phyloP scores from a whole-genome alignment of 2,329 filamentous ascomycete species.

The Neophaeococcomyces aloes region DNA sequence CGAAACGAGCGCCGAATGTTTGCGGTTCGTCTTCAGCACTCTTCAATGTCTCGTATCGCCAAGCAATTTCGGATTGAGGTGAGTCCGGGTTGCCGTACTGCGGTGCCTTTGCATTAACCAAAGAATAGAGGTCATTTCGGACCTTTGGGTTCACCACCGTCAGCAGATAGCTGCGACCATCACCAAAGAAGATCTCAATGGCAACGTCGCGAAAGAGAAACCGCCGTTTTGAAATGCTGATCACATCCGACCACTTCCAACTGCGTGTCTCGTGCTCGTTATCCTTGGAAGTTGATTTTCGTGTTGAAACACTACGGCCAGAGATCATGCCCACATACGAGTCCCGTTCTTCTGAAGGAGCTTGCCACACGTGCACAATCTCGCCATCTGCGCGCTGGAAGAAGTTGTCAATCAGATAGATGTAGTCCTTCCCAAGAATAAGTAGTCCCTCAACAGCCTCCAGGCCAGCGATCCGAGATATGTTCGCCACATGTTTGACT shows the following conservation, averaged over 20 bases:
- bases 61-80: slow-evolving; percentile 73
- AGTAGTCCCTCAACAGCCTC: slow-evolving; percentile 90
- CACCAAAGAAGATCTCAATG: slow-evolving; percentile 94
- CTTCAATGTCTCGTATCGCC: slow-evolving; percentile 79
- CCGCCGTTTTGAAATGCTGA: slow-evolving; percentile 89
- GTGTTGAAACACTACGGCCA: slow-evolving; percentile 56
- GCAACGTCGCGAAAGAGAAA: slow-evolving; percentile 94
- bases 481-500: slow-evolving; percentile 88
- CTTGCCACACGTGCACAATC: slow-evolving; percentile 93
- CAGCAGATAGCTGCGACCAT: slow-evolving; percentile 86
- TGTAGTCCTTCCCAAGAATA: slow-evolving; percentile 79
- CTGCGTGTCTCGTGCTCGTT: slow-evolving; percentile 72
- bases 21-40: slow-evolving; percentile 53
- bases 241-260: slow-evolving; percentile 90
- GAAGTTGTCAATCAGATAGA: slow-evolving; percentile 94
- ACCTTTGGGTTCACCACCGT: slow-evolving; percentile 65
- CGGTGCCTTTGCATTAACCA: slow-evolving; percentile 67
- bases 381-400: slow-evolving; percentile 92
- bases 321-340: slow-evolving; percentile 92
- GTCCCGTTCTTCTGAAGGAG: slow-evolving; percentile 81
- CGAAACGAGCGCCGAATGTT: slow-evolving; percentile 75
- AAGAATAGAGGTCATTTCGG: slow-evolving; percentile 70
- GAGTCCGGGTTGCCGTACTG: slow-evolving; percentile 62
- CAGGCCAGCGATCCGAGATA: slow-evolving; percentile 85
- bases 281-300: slow-evolving; percentile 36